Evolutionary conservation across 2,329 filamentous ascomycete genomes (phyloP), one percentile per base, ranked within the genome.

Genomic region (Bipolaris bicolor): DNA sequence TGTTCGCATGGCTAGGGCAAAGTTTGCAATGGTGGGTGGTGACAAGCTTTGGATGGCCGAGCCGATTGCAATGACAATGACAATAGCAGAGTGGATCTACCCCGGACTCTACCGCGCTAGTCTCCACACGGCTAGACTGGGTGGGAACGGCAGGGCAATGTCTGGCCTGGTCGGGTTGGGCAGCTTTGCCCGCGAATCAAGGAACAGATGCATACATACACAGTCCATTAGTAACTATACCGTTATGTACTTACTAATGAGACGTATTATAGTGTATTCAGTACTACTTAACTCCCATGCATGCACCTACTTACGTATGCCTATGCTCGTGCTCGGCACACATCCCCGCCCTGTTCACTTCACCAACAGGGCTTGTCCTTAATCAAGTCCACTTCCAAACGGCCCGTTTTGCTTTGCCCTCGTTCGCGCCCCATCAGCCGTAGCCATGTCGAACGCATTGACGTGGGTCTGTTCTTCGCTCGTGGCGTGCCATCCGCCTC

Each of bases 61-160:
- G 20, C 20, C 20, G 20, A 20, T 20, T 20, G 20, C 20, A 20
- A 20, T 20, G 2, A 20, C 20, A 20, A 20, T 20, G 20, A 20
- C 20, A 20, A 20, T 20, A 3, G 20, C 20, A 20, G 20, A 20
- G 52, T 37, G 55, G 49, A 57, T 59, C 41, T 67, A 62, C 62
- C 62, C 64, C 63, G 40, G 64, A 64, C 50, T 62, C 22, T 50
- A 18, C 3, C 10, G 33, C n/a, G 18, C 48, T 34, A 61, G 48
- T 3, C 52, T 16, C 3, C 13, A 54, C 48, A 2, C 4, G 40
- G 49, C 60, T 67, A 31, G 58, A 54, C 60, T 51, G 59, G 52
- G 54, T 3, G 26, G 26, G n/a, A n/a, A n/a, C n/a, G n/a, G n/a
- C n/a, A n/a, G n/a, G 26, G 24, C 5, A 5, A 24, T 26, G 22